Conservation (phyloP, 2,329 filamentous ascomycete species). For the Ascochyta viciae-villosae region DNA sequence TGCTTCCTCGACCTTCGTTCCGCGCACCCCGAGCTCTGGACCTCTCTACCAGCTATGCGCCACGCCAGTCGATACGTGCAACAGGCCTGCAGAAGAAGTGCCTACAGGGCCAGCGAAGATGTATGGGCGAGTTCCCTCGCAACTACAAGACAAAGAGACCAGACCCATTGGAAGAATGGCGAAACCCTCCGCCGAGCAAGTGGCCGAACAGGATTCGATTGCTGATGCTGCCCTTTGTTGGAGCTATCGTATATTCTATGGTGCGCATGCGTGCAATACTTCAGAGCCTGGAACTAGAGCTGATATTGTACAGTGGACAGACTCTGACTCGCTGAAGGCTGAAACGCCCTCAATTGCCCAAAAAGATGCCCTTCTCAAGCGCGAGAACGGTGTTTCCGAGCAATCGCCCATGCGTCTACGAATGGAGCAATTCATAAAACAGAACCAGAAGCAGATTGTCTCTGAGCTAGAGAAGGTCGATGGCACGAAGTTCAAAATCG, state of each 20-base stretch:
- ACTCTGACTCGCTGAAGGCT: constrained; percentile 50
- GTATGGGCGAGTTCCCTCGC: constrained; percentile 28
- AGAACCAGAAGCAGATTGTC: constrained; percentile 89
- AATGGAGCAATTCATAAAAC: constrained; percentile 96
- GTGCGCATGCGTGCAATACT: constrained; percentile 48
- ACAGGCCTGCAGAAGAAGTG: constrained; percentile 23
- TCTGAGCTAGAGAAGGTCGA: constrained; percentile 83
- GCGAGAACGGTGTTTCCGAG: constrained; percentile 75
- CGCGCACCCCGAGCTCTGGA: constrained; percentile 37
- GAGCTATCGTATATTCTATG: constrained; percentile 65
- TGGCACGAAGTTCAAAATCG: constrained; percentile 78
- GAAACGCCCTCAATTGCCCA: constrained; percentile 80
- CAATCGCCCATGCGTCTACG: constrained; percentile 94
- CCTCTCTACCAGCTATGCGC: constrained; percentile 36
- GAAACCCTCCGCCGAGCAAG: constrained; percentile 45
- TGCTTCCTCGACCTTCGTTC: constrained; percentile 39
- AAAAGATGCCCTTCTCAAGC: constrained; percentile 80
- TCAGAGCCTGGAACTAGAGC: not conserved
- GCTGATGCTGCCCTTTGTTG: constrained; percentile 59
- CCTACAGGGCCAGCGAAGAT: constrained; percentile 23
- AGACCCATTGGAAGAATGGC: constrained; percentile 44
- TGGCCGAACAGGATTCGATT: constrained; percentile 53
- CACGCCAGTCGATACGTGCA: constrained; percentile 29
- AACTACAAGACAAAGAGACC: constrained; percentile 26
- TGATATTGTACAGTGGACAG: constrained; percentile 37